phyloP scores from a whole-genome alignment of 2,329 filamentous ascomycete genomes.

The Ophiocordyceps polyrhachis-furcata region DNA sequence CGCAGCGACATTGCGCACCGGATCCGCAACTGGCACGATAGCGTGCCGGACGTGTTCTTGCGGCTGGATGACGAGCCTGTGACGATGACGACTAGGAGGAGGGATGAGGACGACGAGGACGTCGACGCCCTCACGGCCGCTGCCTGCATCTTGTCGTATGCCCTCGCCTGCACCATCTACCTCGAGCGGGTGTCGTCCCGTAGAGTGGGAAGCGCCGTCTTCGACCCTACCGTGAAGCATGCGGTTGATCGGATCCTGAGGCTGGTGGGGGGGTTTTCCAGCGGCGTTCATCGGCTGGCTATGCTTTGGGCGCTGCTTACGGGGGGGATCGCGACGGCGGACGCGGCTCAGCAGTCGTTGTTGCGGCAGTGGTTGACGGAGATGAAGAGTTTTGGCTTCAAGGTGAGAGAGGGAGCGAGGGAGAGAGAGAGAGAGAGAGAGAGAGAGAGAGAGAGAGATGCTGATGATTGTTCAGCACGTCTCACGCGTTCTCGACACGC shows the following conservation, averaged over 20 bases:
- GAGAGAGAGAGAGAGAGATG: not conserved
- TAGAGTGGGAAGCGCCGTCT: slow-evolving; percentile 1
- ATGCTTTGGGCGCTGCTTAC: slow-evolving; percentile 2
- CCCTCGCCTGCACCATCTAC: slow-evolving; percentile 3
- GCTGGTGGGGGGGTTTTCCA: slow-evolving; percentile 2
- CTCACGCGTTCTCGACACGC: slow-evolving; percentile 3
- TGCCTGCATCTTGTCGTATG: slow-evolving; percentile 4
- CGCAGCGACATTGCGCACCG: slow-evolving; percentile 2
- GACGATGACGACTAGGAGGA: too few relatives aligned
- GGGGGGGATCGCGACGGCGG: slow-evolving; percentile 2
- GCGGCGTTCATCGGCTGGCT: slow-evolving; percentile 2
- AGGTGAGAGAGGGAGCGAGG: not conserved
- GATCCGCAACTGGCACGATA: slow-evolving; percentile 4
- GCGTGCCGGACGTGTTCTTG: slow-evolving; percentile 3
- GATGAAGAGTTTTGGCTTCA: slow-evolving; percentile 2
- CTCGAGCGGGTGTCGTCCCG: slow-evolving; percentile 3
- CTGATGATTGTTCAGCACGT: too few relatives aligned
- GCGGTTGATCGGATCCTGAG: slow-evolving; percentile 1
- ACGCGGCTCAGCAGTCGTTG: slow-evolving; percentile 1
- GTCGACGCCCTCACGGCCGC: slow-evolving; percentile 3
- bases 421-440: not conserved
- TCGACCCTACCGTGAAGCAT: slow-evolving; percentile 1
- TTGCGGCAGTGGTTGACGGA: slow-evolving; percentile 1
- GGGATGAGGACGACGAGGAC: slow-evolving; percentile 1
- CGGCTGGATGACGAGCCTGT: not conserved